Conservation (phyloP, 495 filamentous ascomycete species). For the Neurospora cerealis region DNA sequence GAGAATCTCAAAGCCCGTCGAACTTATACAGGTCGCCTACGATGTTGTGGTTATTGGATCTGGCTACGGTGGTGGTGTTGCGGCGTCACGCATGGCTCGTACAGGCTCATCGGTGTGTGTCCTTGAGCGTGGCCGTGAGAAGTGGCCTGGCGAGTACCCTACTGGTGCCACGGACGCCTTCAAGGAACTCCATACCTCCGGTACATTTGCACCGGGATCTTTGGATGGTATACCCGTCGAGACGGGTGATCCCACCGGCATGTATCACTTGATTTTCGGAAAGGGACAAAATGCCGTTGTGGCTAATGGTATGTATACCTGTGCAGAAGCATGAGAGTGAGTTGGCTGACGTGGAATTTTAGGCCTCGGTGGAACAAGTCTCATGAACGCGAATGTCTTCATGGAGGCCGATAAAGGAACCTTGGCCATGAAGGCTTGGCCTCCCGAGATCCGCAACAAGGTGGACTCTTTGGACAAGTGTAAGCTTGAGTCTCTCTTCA, state of each 20-base stretch:
- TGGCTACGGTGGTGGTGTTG: constrained; percentile 58
- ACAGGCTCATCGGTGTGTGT: constrained; percentile 51
- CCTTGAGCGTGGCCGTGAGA: constrained; percentile 52
- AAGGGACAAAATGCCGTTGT: constrained; percentile 58
- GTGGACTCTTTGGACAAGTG: constrained; percentile 37
- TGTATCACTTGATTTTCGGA: constrained; percentile 55
- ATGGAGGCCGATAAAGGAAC: constrained; percentile 47
- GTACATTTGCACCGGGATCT: constrained; percentile 35
- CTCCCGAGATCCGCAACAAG: constrained; percentile 44
- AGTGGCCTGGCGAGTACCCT: constrained; percentile 58
- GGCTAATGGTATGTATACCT: constrained; percentile 41
- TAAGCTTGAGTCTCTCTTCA: constrained; percentile 19
- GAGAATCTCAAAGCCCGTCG: constrained; percentile 45
- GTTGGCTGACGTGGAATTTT: neutral
- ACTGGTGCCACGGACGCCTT: constrained; percentile 31
- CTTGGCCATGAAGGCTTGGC: constrained; percentile 48
- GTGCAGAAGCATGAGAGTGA: neutral
- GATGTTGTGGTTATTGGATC: constrained; percentile 59
- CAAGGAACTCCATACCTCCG: constrained; percentile 44
- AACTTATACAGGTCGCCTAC: constrained; percentile 46
- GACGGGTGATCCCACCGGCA: constrained; percentile 44
- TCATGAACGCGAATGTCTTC: constrained; percentile 62
- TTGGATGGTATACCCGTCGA: constrained; percentile 31
- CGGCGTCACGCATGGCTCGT: constrained; percentile 54
- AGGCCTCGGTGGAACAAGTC: constrained; percentile 54